A percentile compares a stretch with the other conserved stretches of the same genome.
Evolutionary conservation across 169 alveolate species (phyloP).

Genomic region (Amoebophrya sp.): DNA sequence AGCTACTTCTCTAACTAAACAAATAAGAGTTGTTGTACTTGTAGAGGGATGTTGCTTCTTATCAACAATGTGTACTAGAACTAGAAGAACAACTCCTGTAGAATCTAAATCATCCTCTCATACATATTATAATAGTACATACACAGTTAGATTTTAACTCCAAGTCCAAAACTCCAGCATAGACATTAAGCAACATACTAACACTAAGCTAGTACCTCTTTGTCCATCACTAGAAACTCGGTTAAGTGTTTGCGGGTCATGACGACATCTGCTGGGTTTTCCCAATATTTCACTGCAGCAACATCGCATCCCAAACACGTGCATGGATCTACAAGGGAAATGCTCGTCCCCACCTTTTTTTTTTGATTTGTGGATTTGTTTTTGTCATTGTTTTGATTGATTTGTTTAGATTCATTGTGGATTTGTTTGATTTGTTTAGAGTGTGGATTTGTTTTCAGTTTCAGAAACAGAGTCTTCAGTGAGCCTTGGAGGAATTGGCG

Average conservation of each 20-base stretch:
- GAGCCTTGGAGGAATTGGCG: too few species aligned
- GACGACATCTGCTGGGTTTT: constrained; percentile 53
- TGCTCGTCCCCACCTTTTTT: constrained; percentile 63
- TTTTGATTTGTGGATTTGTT: too few species aligned
- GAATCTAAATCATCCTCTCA: background rate
- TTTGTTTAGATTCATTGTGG: background rate
- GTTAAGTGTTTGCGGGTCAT: constrained; percentile 49
- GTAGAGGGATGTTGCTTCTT: too few species aligned
- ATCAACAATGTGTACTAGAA: background rate
- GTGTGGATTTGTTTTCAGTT: background rate
- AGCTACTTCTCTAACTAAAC: background rate
- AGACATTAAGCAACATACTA: constrained; percentile 29
- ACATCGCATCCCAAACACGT: constrained; percentile 69
- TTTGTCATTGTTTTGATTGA: background rate
- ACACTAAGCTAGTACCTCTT: background rate
- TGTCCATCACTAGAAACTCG: constrained; percentile 38
- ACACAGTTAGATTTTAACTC: background rate
- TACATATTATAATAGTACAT: background rate
- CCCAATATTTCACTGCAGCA: constrained; percentile 55
- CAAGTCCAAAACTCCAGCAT: constrained; percentile 15
- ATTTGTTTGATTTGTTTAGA: background rate
- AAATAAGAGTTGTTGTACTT: background rate
- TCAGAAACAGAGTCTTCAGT: background rate
- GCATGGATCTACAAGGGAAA: constrained; percentile 72
- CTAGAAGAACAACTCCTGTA: constrained; percentile 17